These are phyloP conservation scores for Macrolepiota dolichaula DNA, from an alignment of 768 basidiomycete genomes.

Conservation along the genomic window DNA sequence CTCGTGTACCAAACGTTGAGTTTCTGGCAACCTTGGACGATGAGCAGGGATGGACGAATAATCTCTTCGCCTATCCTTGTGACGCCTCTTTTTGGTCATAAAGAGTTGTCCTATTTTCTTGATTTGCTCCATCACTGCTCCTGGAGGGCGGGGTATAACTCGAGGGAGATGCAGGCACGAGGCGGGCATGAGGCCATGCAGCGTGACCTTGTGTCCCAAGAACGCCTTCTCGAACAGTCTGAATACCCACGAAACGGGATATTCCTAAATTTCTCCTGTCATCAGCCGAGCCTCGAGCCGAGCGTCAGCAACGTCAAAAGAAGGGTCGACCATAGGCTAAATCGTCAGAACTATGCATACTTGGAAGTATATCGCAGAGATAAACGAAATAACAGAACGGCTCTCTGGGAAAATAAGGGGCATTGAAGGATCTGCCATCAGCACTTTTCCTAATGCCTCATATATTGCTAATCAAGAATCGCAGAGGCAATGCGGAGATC, in stretches of 20 bases:
- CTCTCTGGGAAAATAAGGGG: too few relatives aligned
- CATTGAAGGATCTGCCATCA: too few relatives aligned
- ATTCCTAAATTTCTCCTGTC: too few relatives aligned
- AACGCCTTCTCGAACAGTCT: not conserved
- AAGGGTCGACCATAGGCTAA: too few relatives aligned
- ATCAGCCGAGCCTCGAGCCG: too few relatives aligned
- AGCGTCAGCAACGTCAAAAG: too few relatives aligned
- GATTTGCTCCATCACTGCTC: not conserved
- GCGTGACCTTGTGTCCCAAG: not conserved
- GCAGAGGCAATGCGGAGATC: constrained; percentile 35
- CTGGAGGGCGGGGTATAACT: not conserved
- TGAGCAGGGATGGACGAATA: not conserved
- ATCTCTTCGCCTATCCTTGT: not conserved
- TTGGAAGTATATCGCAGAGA: too few relatives aligned
- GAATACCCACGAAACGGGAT: too few relatives aligned
- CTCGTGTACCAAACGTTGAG: not conserved
- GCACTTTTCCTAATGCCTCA: not conserved
- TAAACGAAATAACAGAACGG: too few relatives aligned
- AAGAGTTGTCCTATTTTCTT: not conserved
- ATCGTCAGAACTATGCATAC: too few relatives aligned
- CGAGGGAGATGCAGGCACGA: not conserved
- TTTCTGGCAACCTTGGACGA: not conserved
- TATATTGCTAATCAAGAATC: not conserved
- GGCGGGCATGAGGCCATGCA: not conserved
- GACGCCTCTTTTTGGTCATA: not conserved